Conservation (phyloP, 2,329 filamentous ascomycete species). For the Teratosphaeriaceae sp. region DNA sequence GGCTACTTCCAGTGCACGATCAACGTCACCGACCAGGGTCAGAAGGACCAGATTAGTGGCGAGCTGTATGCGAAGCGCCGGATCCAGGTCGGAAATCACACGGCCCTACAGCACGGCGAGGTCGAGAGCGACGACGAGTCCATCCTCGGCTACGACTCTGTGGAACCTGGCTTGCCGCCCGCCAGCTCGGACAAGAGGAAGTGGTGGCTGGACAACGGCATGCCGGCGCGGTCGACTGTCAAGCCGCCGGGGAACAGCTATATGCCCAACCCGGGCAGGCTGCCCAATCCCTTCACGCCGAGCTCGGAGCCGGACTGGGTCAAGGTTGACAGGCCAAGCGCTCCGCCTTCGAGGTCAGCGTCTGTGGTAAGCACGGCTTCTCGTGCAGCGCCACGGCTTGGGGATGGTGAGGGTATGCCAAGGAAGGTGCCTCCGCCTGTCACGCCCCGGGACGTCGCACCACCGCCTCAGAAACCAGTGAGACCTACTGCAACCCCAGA, state of each 20-base stretch:
- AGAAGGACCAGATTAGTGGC: conserved; percentile 65
- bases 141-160: conserved; percentile 70
- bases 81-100: conserved; percentile 58
- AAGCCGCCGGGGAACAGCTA: conserved; percentile 57
- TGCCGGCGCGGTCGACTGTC: conserved; percentile 68
- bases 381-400: not conserved
- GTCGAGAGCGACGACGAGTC: conserved; percentile 71
- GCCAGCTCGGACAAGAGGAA: conserved; percentile 56
- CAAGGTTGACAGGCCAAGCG: conserved; percentile 32
- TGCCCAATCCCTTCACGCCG: conserved; percentile 73
- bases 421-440: conserved; percentile 15
- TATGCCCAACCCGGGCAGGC: conserved; percentile 64
- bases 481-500: too few relatives aligned
- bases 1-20: conserved; percentile 81
- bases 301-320: conserved; percentile 83
- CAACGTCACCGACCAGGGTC: conserved; percentile 67
- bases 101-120: conserved; percentile 49
- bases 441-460: conserved; percentile 4
- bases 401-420: conserved; percentile 4
- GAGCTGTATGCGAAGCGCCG: conserved; percentile 66
- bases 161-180: conserved; percentile 67
- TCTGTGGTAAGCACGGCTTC: conserved; percentile 14
- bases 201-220: conserved; percentile 60
- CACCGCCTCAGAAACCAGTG: conserved; percentile 5
- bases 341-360: conserved; percentile 15